These are phyloP conservation scores for Solanum clarkiae DNA, from an alignment of 257 asterid species.

Conservation along the genomic window DNA sequence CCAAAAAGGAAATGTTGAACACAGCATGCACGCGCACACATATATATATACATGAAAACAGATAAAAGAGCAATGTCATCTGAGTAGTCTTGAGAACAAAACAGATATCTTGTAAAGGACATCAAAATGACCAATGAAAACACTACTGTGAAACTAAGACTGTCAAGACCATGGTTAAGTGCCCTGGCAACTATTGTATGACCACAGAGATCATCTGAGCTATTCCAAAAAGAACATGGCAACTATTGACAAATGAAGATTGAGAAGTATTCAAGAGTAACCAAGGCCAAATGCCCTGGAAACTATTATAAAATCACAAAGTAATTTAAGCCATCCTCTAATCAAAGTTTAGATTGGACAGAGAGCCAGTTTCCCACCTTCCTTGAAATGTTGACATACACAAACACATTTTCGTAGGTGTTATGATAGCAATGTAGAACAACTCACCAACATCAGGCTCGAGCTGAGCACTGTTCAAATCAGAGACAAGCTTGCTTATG, in stretches of 20 bases:
- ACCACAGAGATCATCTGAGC: background rate
- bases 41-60: background rate
- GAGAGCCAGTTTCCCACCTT: background rate
- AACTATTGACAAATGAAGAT: background rate
- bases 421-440: background rate
- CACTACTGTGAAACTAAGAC: background rate
- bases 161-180: background rate
- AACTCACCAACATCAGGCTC: conserved; percentile 89
- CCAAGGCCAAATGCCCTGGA: background rate
- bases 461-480: conserved; percentile 61
- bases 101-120: background rate
- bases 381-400: background rate
- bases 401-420: background rate
- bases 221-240: background rate
- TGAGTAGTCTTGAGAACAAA: background rate
- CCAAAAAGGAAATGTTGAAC: background rate
- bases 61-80: background rate
- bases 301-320: background rate
- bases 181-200: background rate
- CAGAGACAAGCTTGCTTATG: conserved; percentile 71
- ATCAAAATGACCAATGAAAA: background rate
- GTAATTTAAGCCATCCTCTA: background rate
- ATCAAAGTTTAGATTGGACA: background rate
- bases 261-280: background rate
- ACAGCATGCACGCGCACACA: too few relatives aligned